Base-by-base conservation (phyloP, 805 yeast genomes). In the Metschnikowia gruessii region DNA sequence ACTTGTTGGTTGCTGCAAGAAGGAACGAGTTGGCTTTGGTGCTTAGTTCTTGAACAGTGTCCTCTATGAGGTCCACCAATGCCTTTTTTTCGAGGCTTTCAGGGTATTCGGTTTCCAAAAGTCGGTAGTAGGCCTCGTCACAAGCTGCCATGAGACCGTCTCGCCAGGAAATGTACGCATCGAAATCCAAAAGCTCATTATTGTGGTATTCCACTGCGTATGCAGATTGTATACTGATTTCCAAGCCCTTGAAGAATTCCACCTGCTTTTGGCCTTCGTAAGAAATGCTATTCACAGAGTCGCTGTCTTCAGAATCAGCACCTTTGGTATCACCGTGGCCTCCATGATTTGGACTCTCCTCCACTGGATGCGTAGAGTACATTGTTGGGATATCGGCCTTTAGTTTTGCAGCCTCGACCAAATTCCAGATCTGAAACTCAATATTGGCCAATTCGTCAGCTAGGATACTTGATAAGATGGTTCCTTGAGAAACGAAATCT, bases 401-500 rank as follows among this genome's bases (percentile, higher is more conserved):
- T 4, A 7, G 6, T 10, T n/a, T 30, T 10, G 33, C 16, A 11
- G 17, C 6, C 10, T 30, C 9, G 4, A 30, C 36, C 36, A 37
- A 37, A 8, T 37, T 10, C 9, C 15, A 13, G 2, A 42, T 5
- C 28, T 42, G 34, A 4, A 16, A 8, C 12, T 29, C 45, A 15
- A 29, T 28, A 9, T 10, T n/a, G 4, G n/a, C n/a, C 26, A 42
- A 28, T 15, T 42, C 39, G 4, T 34, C 40, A 8, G 17, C 18
- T 13, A 42, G 29, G 4, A 36, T 42, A 7, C 12, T 10, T 13
- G 45, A 36, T 15, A 42, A 26, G 9, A 42, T 16, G n/a, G 45
- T 42, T 8, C 30, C 37, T 15, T 36, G 28, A 11, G 36, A 9
- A 19, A 42, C 8, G 19, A 42, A 30, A 2, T 10, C 37, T 24